These are phyloP conservation scores for Wickerhamomyces alni DNA, from an alignment of 805 yeast genomes.

Conservation along the genomic window DNA sequence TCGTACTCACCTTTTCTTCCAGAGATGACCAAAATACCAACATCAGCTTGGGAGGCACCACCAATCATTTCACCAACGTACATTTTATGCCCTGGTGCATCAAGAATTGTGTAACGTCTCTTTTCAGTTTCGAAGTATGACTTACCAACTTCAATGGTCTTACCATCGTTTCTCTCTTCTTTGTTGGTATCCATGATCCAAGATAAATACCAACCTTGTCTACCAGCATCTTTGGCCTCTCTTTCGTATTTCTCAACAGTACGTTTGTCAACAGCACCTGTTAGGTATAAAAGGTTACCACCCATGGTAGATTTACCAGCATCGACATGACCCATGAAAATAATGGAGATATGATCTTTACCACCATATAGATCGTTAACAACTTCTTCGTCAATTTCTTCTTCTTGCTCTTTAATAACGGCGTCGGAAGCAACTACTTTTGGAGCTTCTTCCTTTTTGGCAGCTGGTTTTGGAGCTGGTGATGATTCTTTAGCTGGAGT, in stretches of 20 bases:
- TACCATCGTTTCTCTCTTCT: conserved; percentile 98
- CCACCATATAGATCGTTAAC: conserved; percentile 94
- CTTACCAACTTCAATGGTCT: conserved; percentile 98
- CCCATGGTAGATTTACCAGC: conserved; percentile 99
- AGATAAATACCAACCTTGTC: conserved; percentile 99
- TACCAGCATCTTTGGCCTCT: conserved; percentile 98
- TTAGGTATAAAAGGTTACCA: conserved; percentile 87
- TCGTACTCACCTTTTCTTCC: conserved; percentile 99
- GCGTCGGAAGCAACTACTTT: conserved; percentile 34
- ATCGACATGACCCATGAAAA: conserved; percentile 99
- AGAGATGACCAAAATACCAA: conserved; percentile 93
- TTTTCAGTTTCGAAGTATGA: conserved; percentile 97
- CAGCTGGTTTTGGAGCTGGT: conserved; percentile 15
- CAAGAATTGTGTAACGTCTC: conserved; percentile 95
- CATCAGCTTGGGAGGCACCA: conserved; percentile 99
- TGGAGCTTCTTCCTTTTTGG: conserved; percentile 13
- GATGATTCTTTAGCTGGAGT: conserved; percentile 7
- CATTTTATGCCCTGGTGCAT: conserved; percentile 99
- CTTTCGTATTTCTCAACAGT: conserved; percentile 96
- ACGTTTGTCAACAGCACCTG: conserved; percentile 98
- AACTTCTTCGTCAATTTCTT: conserved; percentile 76
- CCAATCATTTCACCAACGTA: conserved; percentile 99
- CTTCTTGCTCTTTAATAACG: conserved; percentile 65
- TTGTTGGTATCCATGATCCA: conserved; percentile 99
- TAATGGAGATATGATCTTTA: conserved; percentile 93